A percentile compares a stretch with the other conserved stretches of the same genome.
These are phyloP conservation scores for Backusella mclennaniae DNA, from an alignment of 192 early-diverging fungal genomes.

Conservation along the genomic window DNA sequence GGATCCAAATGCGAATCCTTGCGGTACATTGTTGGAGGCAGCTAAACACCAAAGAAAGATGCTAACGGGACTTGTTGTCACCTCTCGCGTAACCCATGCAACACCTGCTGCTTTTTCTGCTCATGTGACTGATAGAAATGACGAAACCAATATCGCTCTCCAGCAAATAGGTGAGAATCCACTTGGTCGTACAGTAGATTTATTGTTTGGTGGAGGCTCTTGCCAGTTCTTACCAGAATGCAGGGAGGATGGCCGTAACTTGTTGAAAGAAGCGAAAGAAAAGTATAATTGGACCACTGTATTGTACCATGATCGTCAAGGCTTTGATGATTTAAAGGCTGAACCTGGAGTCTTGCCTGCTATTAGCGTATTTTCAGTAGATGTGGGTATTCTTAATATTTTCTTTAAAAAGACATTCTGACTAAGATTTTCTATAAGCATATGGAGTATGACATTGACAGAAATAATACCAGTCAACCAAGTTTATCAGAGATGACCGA, in stretches of 20 bases:
- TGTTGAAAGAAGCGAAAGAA: constrained; percentile 55
- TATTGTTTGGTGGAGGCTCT: constrained; percentile 89
- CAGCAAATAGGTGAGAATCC: constrained; percentile 91
- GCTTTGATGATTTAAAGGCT: constrained; percentile 61
- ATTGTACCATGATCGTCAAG: constrained; percentile 41
- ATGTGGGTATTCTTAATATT: constrained; percentile 33
- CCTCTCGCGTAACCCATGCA: constrained; percentile 94
- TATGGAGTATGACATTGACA: constrained; percentile 94
- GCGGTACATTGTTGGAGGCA: constrained; percentile 93
- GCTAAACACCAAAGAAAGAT: constrained; percentile 76
- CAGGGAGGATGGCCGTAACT: constrained; percentile 70
- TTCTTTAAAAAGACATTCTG: background rate
- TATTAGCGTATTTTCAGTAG: constrained; percentile 73
- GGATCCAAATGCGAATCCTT: constrained; percentile 64
- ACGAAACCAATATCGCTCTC: constrained; percentile 84
- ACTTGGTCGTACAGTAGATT: constrained; percentile 78
- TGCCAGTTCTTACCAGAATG: constrained; percentile 92
- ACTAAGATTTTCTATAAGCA: constrained; percentile 46
- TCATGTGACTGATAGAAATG: constrained; percentile 76
- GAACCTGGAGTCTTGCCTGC: constrained; percentile 54
- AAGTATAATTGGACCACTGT: constrained; percentile 64
- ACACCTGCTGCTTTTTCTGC: constrained; percentile 80
- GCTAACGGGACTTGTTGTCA: constrained; percentile 89
- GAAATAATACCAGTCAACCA: constrained; percentile 64
- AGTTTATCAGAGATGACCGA: constrained; percentile 80